Percentiles rank a stretch among this genome's conserved stretches.
Evolutionary conservation across 257 asterid genomes (phyloP).

Genomic region (Leonotis leonurus): DNA sequence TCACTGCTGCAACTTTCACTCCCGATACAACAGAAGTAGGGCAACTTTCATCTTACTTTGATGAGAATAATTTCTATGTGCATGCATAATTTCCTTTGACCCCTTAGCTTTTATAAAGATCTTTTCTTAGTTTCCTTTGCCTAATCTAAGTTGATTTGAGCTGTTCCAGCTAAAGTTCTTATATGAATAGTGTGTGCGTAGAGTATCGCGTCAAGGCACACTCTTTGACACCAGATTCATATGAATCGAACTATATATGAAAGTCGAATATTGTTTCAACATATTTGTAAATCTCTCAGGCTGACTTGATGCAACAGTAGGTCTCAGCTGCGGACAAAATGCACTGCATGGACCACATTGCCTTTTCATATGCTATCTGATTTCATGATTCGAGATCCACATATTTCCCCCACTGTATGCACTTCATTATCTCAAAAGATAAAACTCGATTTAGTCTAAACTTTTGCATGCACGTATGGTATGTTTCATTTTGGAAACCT

Average conservation of each 20-base stretch:
- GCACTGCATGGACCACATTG: background rate
- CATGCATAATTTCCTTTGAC: background rate
- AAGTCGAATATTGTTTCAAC: background rate
- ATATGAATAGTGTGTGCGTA: background rate
- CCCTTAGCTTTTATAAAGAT: background rate
- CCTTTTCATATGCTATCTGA: background rate
- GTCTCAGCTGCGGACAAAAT: background rate
- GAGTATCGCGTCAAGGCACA: background rate
- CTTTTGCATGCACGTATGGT: too few species aligned
- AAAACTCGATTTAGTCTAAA: too few species aligned
- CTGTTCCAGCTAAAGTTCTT: background rate
- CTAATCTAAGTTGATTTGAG: background rate
- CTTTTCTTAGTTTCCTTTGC: background rate
- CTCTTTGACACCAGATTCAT: conserved; percentile 7
- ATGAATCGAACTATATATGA: background rate
- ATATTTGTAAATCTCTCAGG: background rate
- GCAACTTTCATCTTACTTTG: background rate
- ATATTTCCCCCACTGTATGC: background rate
- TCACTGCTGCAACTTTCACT: background rate
- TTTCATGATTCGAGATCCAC: background rate
- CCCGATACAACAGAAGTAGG: background rate
- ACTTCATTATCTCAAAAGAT: background rate
- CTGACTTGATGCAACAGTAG: background rate
- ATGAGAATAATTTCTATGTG: conserved; percentile 7
- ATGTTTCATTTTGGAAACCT: too few species aligned